Conservation (phyloP, 2,329 filamentous ascomycete species). For the Aspergillus ruber region DNA sequence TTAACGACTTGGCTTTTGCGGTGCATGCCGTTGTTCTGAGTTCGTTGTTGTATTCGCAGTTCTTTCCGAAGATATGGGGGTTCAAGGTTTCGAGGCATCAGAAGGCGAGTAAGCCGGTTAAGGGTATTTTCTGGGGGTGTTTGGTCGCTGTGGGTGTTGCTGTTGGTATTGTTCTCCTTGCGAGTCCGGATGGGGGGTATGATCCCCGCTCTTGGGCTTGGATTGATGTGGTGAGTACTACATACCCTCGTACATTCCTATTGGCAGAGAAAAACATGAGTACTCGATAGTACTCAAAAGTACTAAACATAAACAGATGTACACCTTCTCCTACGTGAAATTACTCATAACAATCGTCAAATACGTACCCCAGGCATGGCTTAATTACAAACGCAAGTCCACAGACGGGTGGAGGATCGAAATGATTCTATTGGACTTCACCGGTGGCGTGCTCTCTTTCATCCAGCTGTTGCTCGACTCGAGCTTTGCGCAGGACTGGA, state of each 20-base stretch:
- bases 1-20: slow-evolving; percentile 88
- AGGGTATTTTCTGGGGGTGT: slow-evolving; percentile 65
- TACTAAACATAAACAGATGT: slow-evolving; percentile 40
- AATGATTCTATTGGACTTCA: slow-evolving; percentile 76
- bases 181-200: slow-evolving; percentile 37
- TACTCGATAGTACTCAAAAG: slow-evolving; percentile 10
- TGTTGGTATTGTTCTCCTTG: slow-evolving; percentile 36
- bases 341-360: slow-evolving; percentile 83
- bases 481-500: slow-evolving; percentile 78
- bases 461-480: slow-evolving; percentile 79
- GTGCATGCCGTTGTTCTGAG: slow-evolving; percentile 71
- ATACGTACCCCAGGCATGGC: slow-evolving; percentile 78
- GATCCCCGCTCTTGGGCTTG: slow-evolving; percentile 52
- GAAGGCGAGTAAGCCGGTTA: slow-evolving; percentile 55
- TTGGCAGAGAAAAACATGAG: background rate
- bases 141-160: slow-evolving; percentile 40
- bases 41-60: slow-evolving; percentile 68
- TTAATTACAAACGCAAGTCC: slow-evolving; percentile 78
- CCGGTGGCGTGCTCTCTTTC: slow-evolving; percentile 74
- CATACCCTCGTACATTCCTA: background rate
- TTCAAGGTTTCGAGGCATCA: slow-evolving; percentile 57
- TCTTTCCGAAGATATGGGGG: slow-evolving; percentile 66
- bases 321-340: slow-evolving; percentile 79
- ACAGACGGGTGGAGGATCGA: slow-evolving; percentile 83
- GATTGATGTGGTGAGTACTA: slow-evolving; percentile 54